These are phyloP conservation scores for Mycosphaerelloides madeirae DNA, from an alignment of 2,329 filamentous ascomycete genomes.

Conservation along the genomic window DNA sequence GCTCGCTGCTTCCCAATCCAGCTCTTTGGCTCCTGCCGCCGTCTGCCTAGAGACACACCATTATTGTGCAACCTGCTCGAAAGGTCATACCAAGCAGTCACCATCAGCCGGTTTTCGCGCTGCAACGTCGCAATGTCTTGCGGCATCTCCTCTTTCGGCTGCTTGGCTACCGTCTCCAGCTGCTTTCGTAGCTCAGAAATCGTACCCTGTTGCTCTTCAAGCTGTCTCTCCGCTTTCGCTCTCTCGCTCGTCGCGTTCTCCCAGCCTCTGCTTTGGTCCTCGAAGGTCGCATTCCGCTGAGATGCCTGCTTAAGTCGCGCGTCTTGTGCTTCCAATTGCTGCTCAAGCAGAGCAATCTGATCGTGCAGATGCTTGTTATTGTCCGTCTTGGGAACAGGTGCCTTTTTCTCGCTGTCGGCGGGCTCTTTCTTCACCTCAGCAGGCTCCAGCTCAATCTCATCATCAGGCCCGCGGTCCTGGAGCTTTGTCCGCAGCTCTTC, in stretches of 20 bases:
- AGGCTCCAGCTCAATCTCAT: conserved; percentile 21
- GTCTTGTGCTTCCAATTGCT: conserved; percentile 31
- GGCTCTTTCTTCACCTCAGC: conserved; percentile 11
- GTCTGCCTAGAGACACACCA: conserved; percentile 70
- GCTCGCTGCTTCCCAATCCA: conserved; percentile 77
- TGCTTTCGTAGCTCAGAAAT: conserved; percentile 29
- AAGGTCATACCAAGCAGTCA: conserved; percentile 83
- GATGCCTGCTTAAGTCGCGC: conserved; percentile 30
- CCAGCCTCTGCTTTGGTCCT: conserved; percentile 21
- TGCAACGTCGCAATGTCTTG: conserved; percentile 62
- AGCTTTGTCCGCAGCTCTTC: conserved; percentile 45
- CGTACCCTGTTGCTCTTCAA: conserved; percentile 25
- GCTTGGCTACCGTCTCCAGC: conserved; percentile 23
- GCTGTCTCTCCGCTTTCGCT: conserved; percentile 19
- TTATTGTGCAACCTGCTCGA: conserved; percentile 75
- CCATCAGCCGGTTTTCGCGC: conserved; percentile 72
- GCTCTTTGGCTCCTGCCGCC: conserved; percentile 70
- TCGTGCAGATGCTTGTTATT: conserved; percentile 29
- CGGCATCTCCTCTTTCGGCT: conserved; percentile 15
- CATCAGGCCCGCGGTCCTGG: conserved; percentile 38
- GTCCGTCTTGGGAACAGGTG: conserved; percentile 11
- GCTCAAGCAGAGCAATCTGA: conserved; percentile 28
- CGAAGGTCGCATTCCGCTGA: conserved; percentile 27
- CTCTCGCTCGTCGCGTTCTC: conserved; percentile 11
- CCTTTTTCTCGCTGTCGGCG: conserved; percentile 7